Percentiles rank a stretch among this genome's conserved stretches.
Conservation (phyloP, 495 filamentous ascomycete genomes). For the Penicillium tannophilum region DNA sequence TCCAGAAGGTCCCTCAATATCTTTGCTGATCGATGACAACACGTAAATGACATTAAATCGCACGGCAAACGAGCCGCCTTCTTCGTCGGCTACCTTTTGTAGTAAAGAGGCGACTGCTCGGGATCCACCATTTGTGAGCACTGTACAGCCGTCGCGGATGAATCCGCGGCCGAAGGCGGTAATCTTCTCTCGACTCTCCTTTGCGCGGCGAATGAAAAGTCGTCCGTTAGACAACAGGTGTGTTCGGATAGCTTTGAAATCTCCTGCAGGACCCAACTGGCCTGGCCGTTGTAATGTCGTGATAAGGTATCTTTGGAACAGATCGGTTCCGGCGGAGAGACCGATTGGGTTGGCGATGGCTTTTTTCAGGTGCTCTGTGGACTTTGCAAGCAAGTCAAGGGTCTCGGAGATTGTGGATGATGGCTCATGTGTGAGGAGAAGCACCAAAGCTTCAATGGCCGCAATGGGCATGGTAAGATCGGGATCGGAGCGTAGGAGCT, state of each 20-base stretch:
- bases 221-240: conserved; percentile 82
- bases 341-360: conserved; percentile 83
- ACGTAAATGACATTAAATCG: conserved; percentile 89
- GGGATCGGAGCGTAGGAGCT: conserved; percentile 64
- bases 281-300: conserved; percentile 62
- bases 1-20: conserved; percentile 35
- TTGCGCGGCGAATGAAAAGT: conserved; percentile 84
- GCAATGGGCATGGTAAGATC: conserved; percentile 95
- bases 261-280: conserved; percentile 54
- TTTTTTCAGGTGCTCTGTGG: conserved; percentile 71
- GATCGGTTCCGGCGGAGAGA: conserved; percentile 88
- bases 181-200: conserved; percentile 79
- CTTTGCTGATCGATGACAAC: conserved; percentile 39
- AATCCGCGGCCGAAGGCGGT: conserved; percentile 76
- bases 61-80: conserved; percentile 55
- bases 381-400: conserved; percentile 75
- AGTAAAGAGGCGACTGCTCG: conserved; percentile 80
- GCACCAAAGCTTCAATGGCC: conserved; percentile 89
- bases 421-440: conserved; percentile 72
- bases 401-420: conserved; percentile 91
- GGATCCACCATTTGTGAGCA: conserved; percentile 86
- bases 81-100: conserved; percentile 67
- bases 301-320: conserved; percentile 93
- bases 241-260: conserved; percentile 79
- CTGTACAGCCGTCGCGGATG: conserved; percentile 71